Conservation (phyloP, 1,284 basidiomycete genomes). For the Melampsora medusae region DNA sequence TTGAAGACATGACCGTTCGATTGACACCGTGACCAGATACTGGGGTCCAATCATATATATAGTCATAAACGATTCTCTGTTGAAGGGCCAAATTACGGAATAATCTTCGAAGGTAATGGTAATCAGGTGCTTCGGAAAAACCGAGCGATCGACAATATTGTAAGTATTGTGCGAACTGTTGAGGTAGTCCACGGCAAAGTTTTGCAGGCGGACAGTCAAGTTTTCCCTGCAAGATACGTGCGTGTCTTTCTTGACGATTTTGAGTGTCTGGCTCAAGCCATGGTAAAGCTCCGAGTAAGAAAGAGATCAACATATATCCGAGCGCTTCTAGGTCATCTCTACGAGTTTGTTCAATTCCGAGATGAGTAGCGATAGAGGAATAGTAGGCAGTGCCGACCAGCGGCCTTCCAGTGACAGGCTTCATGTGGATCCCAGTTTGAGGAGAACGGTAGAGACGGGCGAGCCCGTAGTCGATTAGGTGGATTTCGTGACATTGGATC, state of each 20-base stretch:
- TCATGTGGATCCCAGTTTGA: constrained; percentile 38
- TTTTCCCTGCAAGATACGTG: constrained; percentile 16
- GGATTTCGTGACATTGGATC: constrained; percentile 48
- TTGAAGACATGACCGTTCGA: too few species aligned
- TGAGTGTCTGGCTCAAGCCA: constrained; percentile 23
- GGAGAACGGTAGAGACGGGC: constrained; percentile 53
- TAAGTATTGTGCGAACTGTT: constrained; percentile 31
- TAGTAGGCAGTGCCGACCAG: constrained; percentile 46
- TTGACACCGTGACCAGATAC: too few species aligned
- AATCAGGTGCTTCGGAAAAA: constrained; percentile 45
- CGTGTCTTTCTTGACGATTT: constrained; percentile 13
- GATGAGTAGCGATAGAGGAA: constrained; percentile 45
- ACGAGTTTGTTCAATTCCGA: constrained; percentile 39
- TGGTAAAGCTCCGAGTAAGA: constrained; percentile 19
- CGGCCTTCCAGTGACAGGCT: constrained; percentile 36
- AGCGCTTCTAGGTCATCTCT: constrained; percentile 34
- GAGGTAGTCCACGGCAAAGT: constrained; percentile 25
- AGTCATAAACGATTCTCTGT: constrained; percentile 38
- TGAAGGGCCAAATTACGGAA: constrained; percentile 39
- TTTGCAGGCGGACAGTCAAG: constrained; percentile 6
- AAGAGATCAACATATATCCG: constrained; percentile 35
- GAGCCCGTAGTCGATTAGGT: constrained; percentile 56
- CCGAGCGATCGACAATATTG: constrained; percentile 43
- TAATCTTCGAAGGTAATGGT: constrained; percentile 40
- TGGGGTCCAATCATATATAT: constrained; percentile 44